Evolutionary conservation across 2,329 filamentous ascomycete species (phyloP).

Genomic region (Microsporum canis): DNA sequence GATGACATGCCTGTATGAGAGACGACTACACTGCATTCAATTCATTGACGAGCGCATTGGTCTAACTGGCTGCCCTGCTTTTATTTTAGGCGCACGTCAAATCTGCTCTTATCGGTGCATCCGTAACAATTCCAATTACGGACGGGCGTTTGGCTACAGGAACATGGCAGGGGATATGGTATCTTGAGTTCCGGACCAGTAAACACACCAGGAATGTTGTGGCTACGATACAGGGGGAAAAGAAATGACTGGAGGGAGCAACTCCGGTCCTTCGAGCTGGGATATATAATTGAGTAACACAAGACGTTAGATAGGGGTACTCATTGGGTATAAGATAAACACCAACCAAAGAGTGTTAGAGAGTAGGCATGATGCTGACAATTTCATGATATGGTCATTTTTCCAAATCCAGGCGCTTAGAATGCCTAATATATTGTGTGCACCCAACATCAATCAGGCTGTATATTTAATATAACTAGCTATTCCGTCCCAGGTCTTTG

Average conservation of each 20-base stretch:
- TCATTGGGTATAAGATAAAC: too few relatives aligned
- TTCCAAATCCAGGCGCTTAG: background rate
- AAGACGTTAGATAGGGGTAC: too few relatives aligned
- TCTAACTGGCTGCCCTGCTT: background rate
- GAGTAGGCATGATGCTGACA: too few relatives aligned
- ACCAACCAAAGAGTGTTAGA: too few relatives aligned
- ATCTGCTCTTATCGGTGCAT: slow-evolving; percentile 75
- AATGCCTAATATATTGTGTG: background rate
- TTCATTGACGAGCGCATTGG: background rate
- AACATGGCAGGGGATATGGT: slow-evolving; percentile 69
- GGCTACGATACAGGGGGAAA: slow-evolving; percentile 88
- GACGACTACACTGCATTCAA: background rate
- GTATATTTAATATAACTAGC: background rate
- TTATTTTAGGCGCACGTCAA: slow-evolving; percentile 73
- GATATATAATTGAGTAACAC: background rate
- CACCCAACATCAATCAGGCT: background rate
- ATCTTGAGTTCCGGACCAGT: slow-evolving; percentile 70
- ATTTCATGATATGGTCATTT: too few relatives aligned
- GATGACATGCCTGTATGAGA: slow-evolving; percentile 80
- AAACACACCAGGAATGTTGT: slow-evolving; percentile 74
- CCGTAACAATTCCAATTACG: slow-evolving; percentile 79
- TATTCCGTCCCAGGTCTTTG: too few relatives aligned
- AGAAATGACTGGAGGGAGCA: slow-evolving; percentile 20
- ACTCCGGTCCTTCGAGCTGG: background rate
- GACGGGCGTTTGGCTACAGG: slow-evolving; percentile 64